Conservation (phyloP, 257 asterid species). For the Nicotiana undulata region DNA sequence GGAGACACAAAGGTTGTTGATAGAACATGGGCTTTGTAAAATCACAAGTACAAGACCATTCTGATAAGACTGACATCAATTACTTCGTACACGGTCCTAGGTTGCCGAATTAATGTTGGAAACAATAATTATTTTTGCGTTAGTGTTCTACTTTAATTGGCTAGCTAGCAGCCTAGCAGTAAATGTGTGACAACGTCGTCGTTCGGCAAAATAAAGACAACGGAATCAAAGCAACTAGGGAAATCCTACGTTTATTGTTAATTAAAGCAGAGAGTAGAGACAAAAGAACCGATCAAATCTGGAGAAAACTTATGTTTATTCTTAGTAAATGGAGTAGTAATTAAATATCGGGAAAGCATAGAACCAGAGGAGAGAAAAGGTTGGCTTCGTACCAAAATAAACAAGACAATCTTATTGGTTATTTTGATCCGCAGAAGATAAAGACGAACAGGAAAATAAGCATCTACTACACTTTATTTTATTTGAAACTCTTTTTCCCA, state of each 20-base stretch:
- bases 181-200: neutral
- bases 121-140: no score
- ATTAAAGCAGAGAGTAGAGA: neutral
- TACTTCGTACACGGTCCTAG: neutral
- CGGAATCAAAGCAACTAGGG: no score
- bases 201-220: no score
- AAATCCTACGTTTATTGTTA: no score
- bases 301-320: neutral
- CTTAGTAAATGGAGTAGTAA: no score
- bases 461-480: neutral
- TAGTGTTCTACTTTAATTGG: no score
- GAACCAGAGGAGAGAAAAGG: neutral
- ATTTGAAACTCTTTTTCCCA: no score
- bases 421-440: neutral
- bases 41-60: no score
- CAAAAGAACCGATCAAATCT: neutral
- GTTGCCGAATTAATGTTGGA: neutral
- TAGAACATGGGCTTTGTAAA: no score
- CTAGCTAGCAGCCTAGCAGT: no score
- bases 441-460: neutral
- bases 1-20: neutral
- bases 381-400: neutral
- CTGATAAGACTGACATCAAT: neutral
- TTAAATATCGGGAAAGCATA: neutral
- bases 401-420: neutral